phyloP scores from a whole-genome alignment of 352 stramenopile genomes.

The Elongisporangium anandrum region DNA sequence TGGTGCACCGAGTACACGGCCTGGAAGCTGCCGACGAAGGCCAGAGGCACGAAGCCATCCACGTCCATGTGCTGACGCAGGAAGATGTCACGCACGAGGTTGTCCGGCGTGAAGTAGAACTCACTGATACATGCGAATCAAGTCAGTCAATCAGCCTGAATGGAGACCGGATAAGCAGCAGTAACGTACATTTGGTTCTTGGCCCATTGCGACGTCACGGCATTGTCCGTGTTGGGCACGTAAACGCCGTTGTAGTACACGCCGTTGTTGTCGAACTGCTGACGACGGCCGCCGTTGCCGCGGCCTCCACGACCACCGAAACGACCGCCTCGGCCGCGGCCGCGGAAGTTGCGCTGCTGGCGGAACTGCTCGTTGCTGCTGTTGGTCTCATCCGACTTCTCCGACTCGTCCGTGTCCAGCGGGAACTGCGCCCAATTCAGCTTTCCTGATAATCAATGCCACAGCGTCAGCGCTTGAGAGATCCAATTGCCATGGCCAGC shows the following conservation, averaged over 20 bases:
- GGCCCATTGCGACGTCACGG: slow-evolving; percentile 74
- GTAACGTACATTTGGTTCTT: slow-evolving; percentile 78
- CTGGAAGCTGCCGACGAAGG: slow-evolving; percentile 89
- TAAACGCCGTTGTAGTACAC: slow-evolving; percentile 78
- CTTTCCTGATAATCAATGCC: slow-evolving; percentile 22
- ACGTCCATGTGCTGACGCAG: slow-evolving; percentile 85
- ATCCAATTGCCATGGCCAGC: too few relatives aligned
- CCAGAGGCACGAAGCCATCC: slow-evolving; percentile 84
- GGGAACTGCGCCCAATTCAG: slow-evolving; percentile 73
- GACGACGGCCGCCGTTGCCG: slow-evolving; percentile 34
- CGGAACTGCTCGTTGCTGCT: slow-evolving; percentile 13
- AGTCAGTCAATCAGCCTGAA: slow-evolving; percentile 4
- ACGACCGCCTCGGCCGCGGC: slow-evolving; percentile 25
- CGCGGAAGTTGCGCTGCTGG: slow-evolving; percentile 5
- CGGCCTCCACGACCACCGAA: slow-evolving; percentile 15
- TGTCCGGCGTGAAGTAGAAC: slow-evolving; percentile 85
- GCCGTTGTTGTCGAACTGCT: slow-evolving; percentile 50
- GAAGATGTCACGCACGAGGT: slow-evolving; percentile 84
- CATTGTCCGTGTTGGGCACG: slow-evolving; percentile 62
- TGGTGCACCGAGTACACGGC: slow-evolving; percentile 82
- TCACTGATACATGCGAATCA: slow-evolving; percentile 34
- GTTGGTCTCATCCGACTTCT: slow-evolving; percentile 15
- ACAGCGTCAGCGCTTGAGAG: background rate
- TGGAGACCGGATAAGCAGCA: background rate
- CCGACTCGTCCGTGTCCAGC: slow-evolving; percentile 31